These are phyloP conservation scores for Epicoccum nigrum DNA, from an alignment of 2,329 filamentous ascomycete species.

Conservation along the genomic window DNA sequence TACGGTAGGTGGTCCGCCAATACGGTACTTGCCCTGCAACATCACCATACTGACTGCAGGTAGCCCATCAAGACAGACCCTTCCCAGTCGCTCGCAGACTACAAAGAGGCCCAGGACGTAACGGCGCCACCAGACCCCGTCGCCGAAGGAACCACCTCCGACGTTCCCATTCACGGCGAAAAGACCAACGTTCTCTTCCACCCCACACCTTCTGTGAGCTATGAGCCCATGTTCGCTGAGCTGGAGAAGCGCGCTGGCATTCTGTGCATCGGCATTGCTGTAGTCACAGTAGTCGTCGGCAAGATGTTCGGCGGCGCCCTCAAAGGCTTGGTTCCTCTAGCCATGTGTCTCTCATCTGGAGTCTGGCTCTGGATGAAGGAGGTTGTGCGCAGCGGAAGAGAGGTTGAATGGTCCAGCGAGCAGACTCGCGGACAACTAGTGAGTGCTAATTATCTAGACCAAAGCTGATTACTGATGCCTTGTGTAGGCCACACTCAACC, in stretches of 20 bases:
- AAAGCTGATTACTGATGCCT: neutral
- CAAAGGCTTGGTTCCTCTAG: constrained; percentile 76
- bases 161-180: constrained; percentile 94
- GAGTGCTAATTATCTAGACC: constrained; percentile 23
- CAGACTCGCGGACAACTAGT: constrained; percentile 80
- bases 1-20: constrained; percentile 53
- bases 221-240: constrained; percentile 81
- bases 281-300: constrained; percentile 77
- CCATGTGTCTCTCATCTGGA: constrained; percentile 72
- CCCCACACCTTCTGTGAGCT: constrained; percentile 87
- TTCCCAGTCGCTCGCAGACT: constrained; percentile 76
- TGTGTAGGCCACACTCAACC: constrained; percentile 74
- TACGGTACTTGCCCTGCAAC: no score
- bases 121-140: constrained; percentile 90
- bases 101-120: constrained; percentile 83
- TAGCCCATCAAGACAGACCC: constrained; percentile 72
- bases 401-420: constrained; percentile 88
- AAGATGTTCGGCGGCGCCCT: constrained; percentile 79
- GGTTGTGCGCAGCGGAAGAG: constrained; percentile 78
- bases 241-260: constrained; percentile 77
- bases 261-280: constrained; percentile 72
- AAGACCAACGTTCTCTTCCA: constrained; percentile 97
- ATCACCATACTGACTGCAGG: constrained; percentile 23
- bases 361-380: constrained; percentile 92
- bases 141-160: constrained; percentile 79